Evolutionary conservation across 2,329 filamentous ascomycete genomes (phyloP).

Genomic region (Hypoxylon sp.): DNA sequence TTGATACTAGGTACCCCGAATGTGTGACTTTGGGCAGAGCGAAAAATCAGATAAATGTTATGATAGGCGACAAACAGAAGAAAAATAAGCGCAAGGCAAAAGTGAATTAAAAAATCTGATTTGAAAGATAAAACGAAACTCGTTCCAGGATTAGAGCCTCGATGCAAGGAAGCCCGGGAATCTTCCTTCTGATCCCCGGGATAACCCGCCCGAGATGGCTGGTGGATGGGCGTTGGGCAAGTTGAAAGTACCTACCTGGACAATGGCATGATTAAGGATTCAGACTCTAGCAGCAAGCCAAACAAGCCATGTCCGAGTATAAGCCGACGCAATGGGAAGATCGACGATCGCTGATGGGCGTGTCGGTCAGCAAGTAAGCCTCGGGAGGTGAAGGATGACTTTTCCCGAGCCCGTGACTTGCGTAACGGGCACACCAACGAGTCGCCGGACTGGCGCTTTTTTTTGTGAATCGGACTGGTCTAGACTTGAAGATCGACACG

Average conservation of each 20-base stretch:
- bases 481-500: slow-evolving; percentile 32
- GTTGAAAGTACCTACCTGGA: slow-evolving; percentile 5
- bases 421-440: slow-evolving; percentile 20
- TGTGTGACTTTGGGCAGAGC: no score
- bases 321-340: slow-evolving; percentile 27
- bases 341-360: slow-evolving; percentile 24
- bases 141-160: slow-evolving; percentile 15
- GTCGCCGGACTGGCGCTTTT: slow-evolving; percentile 27
- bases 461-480: slow-evolving; percentile 30
- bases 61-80: neutral
- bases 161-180: slow-evolving; percentile 8
- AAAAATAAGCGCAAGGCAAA: slow-evolving; percentile 3
- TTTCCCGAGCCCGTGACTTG: slow-evolving; percentile 32
- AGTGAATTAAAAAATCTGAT: no score
- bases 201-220: slow-evolving; percentile 17
- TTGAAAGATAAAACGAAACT: slow-evolving; percentile 13
- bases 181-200: slow-evolving; percentile 1
- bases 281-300: slow-evolving; percentile 9
- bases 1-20: no score
- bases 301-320: slow-evolving; percentile 26
- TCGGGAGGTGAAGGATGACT: slow-evolving; percentile 16
- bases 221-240: slow-evolving; percentile 21
- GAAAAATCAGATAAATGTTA: no score
- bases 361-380: slow-evolving; percentile 23
- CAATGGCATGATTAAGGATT: slow-evolving; percentile 13